A percentile compares a stretch with the other conserved stretches of the same genome.
These are phyloP conservation scores for Boletus tomentosulus DNA, from an alignment of 768 basidiomycete species.

Conservation along the genomic window DNA sequence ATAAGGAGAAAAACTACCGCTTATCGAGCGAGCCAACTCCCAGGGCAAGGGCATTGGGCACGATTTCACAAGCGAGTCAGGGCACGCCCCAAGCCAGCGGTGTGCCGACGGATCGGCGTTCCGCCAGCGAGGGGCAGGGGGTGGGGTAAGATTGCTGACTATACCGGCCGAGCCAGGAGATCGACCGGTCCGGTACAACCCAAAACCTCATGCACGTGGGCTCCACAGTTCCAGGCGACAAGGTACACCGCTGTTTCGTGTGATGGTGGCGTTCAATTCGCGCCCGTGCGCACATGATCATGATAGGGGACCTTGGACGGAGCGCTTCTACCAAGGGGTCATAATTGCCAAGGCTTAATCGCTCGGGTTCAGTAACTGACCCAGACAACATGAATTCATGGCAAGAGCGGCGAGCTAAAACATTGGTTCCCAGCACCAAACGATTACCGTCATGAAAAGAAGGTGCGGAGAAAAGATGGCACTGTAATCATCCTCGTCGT, in stretches of 20 bases:
- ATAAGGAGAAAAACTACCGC: background rate
- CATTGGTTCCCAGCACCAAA: slow-evolving; percentile 1
- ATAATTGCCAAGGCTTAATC: background rate
- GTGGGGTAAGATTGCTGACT: background rate
- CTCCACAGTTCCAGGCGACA: background rate
- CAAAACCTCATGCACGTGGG: background rate
- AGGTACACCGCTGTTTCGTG: background rate
- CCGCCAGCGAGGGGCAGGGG: background rate
- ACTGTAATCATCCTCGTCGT: slow-evolving; percentile 13
- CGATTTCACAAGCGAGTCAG: background rate
- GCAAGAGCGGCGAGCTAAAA: background rate
- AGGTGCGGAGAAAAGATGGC: slow-evolving; percentile 18
- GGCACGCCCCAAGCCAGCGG: background rate
- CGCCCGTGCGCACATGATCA: too few species aligned
- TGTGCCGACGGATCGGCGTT: background rate
- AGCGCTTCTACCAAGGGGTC: background rate
- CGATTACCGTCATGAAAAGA: background rate
- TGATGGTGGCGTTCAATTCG: background rate
- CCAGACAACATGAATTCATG: background rate
- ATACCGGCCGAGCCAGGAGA: background rate
- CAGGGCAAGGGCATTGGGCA: background rate
- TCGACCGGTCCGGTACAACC: background rate
- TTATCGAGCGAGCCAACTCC: background rate
- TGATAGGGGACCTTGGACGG: background rate
- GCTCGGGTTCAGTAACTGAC: background rate